Evolutionary conservation across 208 protist species (phyloP), one percentile per base, ranked within the genome.

Genomic region (Acanthamoeba divionensis): DNA sequence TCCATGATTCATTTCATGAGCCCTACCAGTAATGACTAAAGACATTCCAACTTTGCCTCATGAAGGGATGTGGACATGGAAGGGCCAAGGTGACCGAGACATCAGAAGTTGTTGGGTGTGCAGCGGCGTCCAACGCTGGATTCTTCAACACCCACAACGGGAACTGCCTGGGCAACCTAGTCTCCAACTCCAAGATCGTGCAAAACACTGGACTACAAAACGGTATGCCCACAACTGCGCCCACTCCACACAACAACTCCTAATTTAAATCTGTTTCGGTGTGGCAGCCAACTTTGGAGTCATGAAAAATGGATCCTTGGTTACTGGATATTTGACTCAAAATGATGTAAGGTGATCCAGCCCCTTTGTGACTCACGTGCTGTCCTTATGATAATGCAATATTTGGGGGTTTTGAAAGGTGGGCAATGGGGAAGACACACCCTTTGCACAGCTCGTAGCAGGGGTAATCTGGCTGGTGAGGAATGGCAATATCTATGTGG

Each of bases 51-150:
- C n/a, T n/a, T n/a, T n/a, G n/a, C n/a, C n/a, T n/a, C n/a, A n/a
- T 65, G 57, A n/a, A 65, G 57, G 57, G 57, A n/a, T 65, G 57
- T 12, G 57, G 57, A 9, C n/a, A n/a, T n/a, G 12, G 7, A 9
- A 4, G 57, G 7, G 33, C 26, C 57, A 65, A 4, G 4, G 57
- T 65, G 57, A 18, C 57, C 7, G 12, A 57, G 31, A 26, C 85
- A 8, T 24, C 57, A 44, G 36, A 36, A 12, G 26, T 29, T 0
- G 66, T 38, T 4, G 73, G 65, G 47, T 93, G 91, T 54, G 12
- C 62, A 15, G 91, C 90, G 26, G 91, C 91, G 29, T 75, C 75
- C 36, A 93, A 93, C 82, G 91, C 88, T 9, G 91, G 91, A 38
- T 93, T 91, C 73, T 93, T 93, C 83, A 45, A 79, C 82, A 63